These are phyloP conservation scores for Arthroderma sp. DNA, from an alignment of 2,329 filamentous ascomycete genomes.

Conservation along the genomic window DNA sequence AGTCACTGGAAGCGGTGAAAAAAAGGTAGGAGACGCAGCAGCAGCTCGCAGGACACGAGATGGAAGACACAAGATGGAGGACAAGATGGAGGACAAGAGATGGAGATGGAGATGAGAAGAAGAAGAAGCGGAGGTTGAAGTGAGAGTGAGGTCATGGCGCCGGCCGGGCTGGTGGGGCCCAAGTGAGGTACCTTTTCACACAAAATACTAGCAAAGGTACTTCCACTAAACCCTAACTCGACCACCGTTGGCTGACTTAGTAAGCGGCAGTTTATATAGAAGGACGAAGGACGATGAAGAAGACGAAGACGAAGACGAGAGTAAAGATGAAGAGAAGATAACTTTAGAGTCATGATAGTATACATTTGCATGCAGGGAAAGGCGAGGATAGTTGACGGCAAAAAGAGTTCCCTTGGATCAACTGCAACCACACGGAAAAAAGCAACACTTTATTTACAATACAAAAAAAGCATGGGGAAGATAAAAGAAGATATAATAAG, in stretches of 20 bases:
- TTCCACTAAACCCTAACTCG: neutral
- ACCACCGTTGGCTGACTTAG: neutral
- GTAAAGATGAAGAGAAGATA: neutral
- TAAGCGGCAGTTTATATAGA: neutral
- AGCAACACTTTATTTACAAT: constrained; percentile 3
- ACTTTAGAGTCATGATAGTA: neutral
- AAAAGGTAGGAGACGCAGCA: too few relatives aligned
- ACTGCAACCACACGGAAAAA: neutral
- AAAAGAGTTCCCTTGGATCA: neutral
- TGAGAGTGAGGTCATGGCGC: neutral
- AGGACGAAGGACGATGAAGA: too few relatives aligned
- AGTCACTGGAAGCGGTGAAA: too few relatives aligned
- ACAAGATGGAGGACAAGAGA: too few relatives aligned
- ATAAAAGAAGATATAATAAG: neutral
- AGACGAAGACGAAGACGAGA: neutral
- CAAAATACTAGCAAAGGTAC: neutral
- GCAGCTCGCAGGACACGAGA: neutral
- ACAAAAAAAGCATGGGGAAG: neutral
- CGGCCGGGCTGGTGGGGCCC: neutral
- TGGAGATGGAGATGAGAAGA: neutral
- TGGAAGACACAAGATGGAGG: neutral
- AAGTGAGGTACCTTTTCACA: neutral
- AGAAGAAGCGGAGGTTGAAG: neutral
- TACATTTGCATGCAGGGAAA: neutral
- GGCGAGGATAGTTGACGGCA: neutral